Percentiles rank a stretch among this genome's conserved stretches.
Conservation (phyloP, 2,329 filamentous ascomycete genomes). For the Penicillium janthinellum region DNA sequence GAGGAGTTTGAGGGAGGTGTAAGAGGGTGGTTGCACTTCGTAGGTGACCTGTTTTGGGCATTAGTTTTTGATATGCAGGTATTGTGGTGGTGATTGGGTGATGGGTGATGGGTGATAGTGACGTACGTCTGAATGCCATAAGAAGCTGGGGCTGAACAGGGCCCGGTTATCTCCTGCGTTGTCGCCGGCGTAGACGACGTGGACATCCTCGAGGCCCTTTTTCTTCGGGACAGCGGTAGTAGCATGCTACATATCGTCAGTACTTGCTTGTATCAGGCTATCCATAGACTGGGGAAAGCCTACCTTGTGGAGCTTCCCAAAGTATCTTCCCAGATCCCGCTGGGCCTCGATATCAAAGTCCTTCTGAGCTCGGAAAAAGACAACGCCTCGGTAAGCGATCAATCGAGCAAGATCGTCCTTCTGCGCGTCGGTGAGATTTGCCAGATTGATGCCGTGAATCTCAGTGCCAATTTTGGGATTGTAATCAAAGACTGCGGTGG, state of each 20-base stretch:
- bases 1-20: conserved; percentile 58
- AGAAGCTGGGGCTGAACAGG: conserved; percentile 57
- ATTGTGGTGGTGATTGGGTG: background rate
- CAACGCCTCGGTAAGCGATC: conserved; percentile 58
- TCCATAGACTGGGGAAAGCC: background rate
- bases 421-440: conserved; percentile 53
- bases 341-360: conserved; percentile 58
- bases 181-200: conserved; percentile 58
- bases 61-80: background rate
- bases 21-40: conserved; percentile 59
- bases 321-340: conserved; percentile 54
- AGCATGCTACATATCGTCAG: conserved; percentile 45
- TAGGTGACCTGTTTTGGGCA: conserved; percentile 52
- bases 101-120: too few species aligned
- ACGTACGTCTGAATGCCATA: conserved; percentile 58
- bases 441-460: conserved; percentile 54
- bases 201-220: conserved; percentile 57
- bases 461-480: conserved; percentile 60
- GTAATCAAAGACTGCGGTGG: conserved; percentile 59
- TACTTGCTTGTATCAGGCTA: background rate
- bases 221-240: conserved; percentile 55
- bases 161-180: conserved; percentile 56
- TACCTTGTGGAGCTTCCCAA: conserved; percentile 55
- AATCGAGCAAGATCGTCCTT: conserved; percentile 58
- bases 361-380: conserved; percentile 60